phyloP scores from a whole-genome alignment of 169 alveolate species.

The Cryptosporidium sp. region DNA sequence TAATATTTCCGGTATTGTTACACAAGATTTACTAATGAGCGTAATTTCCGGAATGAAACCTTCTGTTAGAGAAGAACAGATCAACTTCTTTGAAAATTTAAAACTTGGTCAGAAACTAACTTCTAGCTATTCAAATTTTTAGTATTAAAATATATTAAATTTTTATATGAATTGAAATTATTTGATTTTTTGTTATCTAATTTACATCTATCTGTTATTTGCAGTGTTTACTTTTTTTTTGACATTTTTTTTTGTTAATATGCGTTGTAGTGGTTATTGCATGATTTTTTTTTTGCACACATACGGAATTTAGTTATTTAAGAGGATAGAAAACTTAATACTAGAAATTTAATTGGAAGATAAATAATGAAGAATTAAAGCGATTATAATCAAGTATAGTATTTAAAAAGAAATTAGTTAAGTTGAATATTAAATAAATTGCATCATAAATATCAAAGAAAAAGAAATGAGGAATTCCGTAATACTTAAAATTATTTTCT shows the following conservation, averaged over 20 bases:
- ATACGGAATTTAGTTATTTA: conserved; percentile 5
- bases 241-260: background rate
- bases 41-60: conserved; percentile 48
- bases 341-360: background rate
- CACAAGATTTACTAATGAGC: conserved; percentile 51
- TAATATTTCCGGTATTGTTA: conserved; percentile 47
- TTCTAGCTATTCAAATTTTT: background rate
- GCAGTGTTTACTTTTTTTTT: background rate
- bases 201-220: background rate
- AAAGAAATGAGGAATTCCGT: background rate
- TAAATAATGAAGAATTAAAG: background rate
- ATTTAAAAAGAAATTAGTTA: background rate
- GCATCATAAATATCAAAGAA: too few species aligned
- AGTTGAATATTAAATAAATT: background rate
- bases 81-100: conserved; percentile 38
- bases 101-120: conserved; percentile 1
- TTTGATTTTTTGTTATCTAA: background rate
- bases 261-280: conserved; percentile 43
- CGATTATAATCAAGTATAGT: background rate
- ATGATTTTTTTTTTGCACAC: conserved; percentile 36
- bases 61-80: conserved; percentile 63
- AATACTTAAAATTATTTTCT: background rate
- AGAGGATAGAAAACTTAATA: conserved; percentile 8
- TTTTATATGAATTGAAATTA: background rate
- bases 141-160: too few species aligned